phyloP scores from a whole-genome alignment of 331 rosid genomes.

The Rhamnella rubrinervis region DNA sequence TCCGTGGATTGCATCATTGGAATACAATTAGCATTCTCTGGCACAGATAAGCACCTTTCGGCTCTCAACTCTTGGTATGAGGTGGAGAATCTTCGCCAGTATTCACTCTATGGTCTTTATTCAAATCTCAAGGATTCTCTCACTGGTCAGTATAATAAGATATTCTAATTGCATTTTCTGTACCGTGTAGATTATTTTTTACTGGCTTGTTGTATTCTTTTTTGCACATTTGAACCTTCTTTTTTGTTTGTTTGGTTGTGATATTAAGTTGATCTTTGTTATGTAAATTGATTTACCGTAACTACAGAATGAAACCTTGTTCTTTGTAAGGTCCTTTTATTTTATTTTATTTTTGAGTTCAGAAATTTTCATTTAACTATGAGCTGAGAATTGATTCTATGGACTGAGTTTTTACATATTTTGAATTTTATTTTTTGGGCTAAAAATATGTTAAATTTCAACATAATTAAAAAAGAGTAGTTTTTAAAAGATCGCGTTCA shows the following conservation, averaged over 20 bases:
- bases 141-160: constrained; percentile 40
- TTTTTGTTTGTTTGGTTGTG: background rate
- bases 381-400: no score
- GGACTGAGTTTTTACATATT: no score
- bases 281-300: no score
- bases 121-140: constrained; percentile 48
- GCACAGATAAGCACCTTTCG: constrained; percentile 48
- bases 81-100: constrained; percentile 46
- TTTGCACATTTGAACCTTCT: background rate
- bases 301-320: no score
- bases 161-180: constrained; percentile 15
- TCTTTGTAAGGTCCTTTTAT: no score
- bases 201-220: constrained; percentile 4
- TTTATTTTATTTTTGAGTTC: no score
- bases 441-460: no score
- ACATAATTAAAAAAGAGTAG: no score
- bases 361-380: no score
- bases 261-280: background rate
- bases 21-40: constrained; percentile 48
- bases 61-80: constrained; percentile 55
- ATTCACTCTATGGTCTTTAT: constrained; percentile 40
- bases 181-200: constrained; percentile 12
- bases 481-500: no score
- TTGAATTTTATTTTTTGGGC: no score
- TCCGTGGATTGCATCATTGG: constrained; percentile 44